These are phyloP conservation scores for Schoenoplectus triqueter DNA, from an alignment of 202 grass and related monocot species.

Conservation along the genomic window DNA sequence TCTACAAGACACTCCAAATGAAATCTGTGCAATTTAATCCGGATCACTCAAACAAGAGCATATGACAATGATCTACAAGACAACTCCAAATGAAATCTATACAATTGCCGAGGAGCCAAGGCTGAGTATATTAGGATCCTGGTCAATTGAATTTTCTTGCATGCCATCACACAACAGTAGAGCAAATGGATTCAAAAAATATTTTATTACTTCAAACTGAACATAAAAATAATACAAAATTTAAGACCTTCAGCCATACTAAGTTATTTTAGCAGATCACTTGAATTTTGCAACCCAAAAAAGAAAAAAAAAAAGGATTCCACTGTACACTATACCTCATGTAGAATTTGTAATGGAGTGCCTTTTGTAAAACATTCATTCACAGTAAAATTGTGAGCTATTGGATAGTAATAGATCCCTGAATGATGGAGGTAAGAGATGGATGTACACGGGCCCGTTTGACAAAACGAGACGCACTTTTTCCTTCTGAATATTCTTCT, in stretches of 20 bases:
- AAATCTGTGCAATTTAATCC: too few species aligned
- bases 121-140: too few species aligned
- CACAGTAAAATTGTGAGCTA: background rate
- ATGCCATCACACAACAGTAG: background rate
- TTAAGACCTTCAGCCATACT: too few species aligned
- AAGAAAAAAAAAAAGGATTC: background rate
- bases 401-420: conserved; percentile 48
- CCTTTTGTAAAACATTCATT: background rate
- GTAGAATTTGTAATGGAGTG: background rate
- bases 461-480: conserved; percentile 67
- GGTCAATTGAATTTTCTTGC: background rate
- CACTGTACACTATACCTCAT: conserved; percentile 12
- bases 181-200: background rate
- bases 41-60: too few species aligned
- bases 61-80: too few species aligned
- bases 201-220: background rate
- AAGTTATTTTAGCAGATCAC: too few species aligned
- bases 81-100: too few species aligned
- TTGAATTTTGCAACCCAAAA: too few species aligned
- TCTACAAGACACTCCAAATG: too few species aligned
- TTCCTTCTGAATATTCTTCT: conserved; percentile 82
- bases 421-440: conserved; percentile 89
- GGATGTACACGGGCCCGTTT: conserved; percentile 79
- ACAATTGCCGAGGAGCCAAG: too few species aligned
- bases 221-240: too few species aligned